A percentile compares a stretch with the other conserved stretches of the same genome.
Conservation (phyloP, 75 land plant species). For the Selaginella moellendorffii region DNA sequence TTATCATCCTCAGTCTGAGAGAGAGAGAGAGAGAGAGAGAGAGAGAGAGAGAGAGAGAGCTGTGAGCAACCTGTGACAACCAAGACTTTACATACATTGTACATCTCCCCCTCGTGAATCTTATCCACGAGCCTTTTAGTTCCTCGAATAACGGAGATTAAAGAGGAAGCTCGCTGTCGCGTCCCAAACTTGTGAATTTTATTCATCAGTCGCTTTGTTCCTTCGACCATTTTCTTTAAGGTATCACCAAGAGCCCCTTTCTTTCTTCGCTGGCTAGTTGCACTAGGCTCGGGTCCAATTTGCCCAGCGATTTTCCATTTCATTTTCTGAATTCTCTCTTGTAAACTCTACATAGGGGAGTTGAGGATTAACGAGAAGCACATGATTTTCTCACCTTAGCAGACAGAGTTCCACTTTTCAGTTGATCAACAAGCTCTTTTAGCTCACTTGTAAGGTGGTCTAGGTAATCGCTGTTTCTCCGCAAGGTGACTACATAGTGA, state of each 20-base stretch:
- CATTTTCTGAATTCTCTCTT: constrained; percentile 11
- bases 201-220: constrained; percentile 2
- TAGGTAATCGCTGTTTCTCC: constrained; percentile 5
- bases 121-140: constrained; percentile 10
- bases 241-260: background rate
- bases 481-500: background rate
- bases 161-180: background rate
- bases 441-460: constrained; percentile 1
- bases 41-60: too few species aligned
- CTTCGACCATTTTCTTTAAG: constrained; percentile 2
- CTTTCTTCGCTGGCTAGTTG: background rate
- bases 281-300: background rate
- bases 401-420: constrained; percentile 8
- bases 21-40: too few species aligned
- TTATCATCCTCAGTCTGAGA: too few species aligned
- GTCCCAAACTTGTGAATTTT: background rate
- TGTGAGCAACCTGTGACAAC: too few species aligned
- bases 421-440: constrained; percentile 4
- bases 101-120: constrained; percentile 13
- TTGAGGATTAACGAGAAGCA: background rate
- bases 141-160: constrained; percentile 9
- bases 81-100: constrained; percentile 17
- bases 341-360: background rate
- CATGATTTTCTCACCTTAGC: background rate
- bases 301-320: constrained; percentile 1